phyloP scores from a whole-genome alignment of 2,329 filamentous ascomycete genomes.

The Ilyonectria robusta region DNA sequence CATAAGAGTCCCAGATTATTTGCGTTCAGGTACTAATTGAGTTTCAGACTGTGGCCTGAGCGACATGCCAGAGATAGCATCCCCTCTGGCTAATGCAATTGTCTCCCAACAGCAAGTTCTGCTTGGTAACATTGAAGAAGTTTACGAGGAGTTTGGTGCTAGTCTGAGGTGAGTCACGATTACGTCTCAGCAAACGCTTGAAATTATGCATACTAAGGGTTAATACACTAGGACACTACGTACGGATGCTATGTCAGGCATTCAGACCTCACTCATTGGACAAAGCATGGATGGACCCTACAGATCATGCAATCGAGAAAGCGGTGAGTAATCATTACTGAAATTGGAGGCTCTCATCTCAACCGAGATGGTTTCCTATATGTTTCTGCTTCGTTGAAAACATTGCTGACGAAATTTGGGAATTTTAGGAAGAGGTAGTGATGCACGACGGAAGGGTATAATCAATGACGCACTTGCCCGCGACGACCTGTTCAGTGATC shows the following conservation, averaged over 20 bases:
- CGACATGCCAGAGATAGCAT: constrained; percentile 13
- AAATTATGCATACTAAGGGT: not conserved
- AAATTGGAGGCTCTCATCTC: not conserved
- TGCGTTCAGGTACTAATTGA: not conserved
- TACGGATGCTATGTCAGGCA: constrained; percentile 52
- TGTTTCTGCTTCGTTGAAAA: not conserved
- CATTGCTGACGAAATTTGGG: not conserved
- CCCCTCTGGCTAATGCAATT: constrained; percentile 46
- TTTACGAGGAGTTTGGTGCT: constrained; percentile 43
- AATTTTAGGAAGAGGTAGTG: constrained; percentile 51
- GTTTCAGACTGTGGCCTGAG: not conserved
- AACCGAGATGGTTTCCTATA: not conserved
- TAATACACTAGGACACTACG: constrained; percentile 49
- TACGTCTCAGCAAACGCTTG: not conserved
- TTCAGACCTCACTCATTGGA: constrained; percentile 56
- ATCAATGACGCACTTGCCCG: constrained; percentile 48
- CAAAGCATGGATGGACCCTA: constrained; percentile 55
- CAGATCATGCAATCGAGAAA: constrained; percentile 47
- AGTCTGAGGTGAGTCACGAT: constrained; percentile 22
- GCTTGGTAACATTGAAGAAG: constrained; percentile 45
- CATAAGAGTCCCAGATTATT: not conserved
- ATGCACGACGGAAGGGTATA: constrained; percentile 52
- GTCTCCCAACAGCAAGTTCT: constrained; percentile 47
- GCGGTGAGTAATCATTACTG: constrained; percentile 44
- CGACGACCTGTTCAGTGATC: constrained; percentile 48